These are phyloP conservation scores for Claviceps maximensis DNA, from an alignment of 2,329 filamentous ascomycete species.

Conservation along the genomic window DNA sequence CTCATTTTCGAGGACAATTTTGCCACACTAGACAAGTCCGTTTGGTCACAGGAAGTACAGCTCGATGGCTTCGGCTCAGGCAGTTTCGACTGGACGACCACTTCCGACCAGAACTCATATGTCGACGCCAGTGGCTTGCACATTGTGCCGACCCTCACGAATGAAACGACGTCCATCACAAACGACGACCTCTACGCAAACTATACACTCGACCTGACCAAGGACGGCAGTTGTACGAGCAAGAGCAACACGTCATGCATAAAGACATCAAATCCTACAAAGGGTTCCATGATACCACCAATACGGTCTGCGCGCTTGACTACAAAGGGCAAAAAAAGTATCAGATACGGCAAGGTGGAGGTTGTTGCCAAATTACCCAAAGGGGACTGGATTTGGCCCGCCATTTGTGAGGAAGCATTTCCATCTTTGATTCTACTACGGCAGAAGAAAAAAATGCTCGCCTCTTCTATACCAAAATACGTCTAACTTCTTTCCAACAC, in stretches of 20 bases:
- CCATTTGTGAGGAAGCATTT: slow-evolving; percentile 20
- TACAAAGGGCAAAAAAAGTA: slow-evolving; percentile 16
- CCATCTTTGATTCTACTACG: too few relatives aligned
- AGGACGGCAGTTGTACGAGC: slow-evolving; percentile 28
- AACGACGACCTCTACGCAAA: slow-evolving; percentile 23
- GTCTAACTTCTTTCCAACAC: background rate
- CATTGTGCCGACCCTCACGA: slow-evolving; percentile 40
- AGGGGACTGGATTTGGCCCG: slow-evolving; percentile 44
- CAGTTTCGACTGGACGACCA: slow-evolving; percentile 42
- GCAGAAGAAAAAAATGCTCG: too few relatives aligned
- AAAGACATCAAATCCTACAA: slow-evolving; percentile 27
- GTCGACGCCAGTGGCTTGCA: slow-evolving; percentile 35
- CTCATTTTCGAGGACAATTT: slow-evolving; percentile 38
- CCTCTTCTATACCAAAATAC: background rate
- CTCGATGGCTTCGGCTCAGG: slow-evolving; percentile 33
- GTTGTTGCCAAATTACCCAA: slow-evolving; percentile 37
- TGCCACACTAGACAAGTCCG: slow-evolving; percentile 24
- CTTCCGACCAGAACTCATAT: slow-evolving; percentile 32
- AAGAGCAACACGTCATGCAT: slow-evolving; percentile 21
- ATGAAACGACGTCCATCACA: slow-evolving; percentile 25
- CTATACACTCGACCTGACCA: slow-evolving; percentile 31
- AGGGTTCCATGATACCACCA: slow-evolving; percentile 33
- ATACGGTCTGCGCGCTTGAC: slow-evolving; percentile 35
- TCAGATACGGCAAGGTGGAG: slow-evolving; percentile 27
- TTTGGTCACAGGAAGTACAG: slow-evolving; percentile 37